These are phyloP conservation scores for Penicillium malachiteum DNA, from an alignment of 495 filamentous ascomycete species.

Conservation along the genomic window DNA sequence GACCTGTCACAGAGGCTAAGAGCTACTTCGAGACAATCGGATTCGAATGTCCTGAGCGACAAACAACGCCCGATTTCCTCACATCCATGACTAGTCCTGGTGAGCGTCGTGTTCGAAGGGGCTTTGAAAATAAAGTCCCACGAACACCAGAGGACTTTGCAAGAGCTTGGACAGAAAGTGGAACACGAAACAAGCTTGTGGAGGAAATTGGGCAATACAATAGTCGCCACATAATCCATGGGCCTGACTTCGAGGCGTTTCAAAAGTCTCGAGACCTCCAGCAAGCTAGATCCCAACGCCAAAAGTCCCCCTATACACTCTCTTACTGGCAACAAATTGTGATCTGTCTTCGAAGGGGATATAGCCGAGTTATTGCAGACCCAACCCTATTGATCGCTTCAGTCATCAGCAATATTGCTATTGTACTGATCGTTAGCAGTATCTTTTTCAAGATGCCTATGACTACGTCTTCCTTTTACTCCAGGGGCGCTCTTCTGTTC, in stretches of 20 bases:
- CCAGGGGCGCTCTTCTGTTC: constrained; percentile 76
- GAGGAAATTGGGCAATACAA: constrained; percentile 72
- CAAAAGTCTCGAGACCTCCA: constrained; percentile 60
- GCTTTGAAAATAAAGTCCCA: constrained; percentile 65
- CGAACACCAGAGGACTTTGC: constrained; percentile 80
- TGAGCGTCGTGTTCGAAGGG: constrained; percentile 62
- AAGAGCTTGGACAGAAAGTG: constrained; percentile 67
- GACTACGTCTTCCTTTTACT: constrained; percentile 69
- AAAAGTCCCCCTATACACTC: constrained; percentile 73
- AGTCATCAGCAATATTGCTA: constrained; percentile 69
- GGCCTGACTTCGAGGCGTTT: constrained; percentile 66
- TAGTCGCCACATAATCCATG: constrained; percentile 57
- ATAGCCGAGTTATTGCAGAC: constrained; percentile 65
- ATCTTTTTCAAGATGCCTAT: constrained; percentile 75
- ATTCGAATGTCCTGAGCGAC: constrained; percentile 70
- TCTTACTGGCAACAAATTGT: constrained; percentile 68
- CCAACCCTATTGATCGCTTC: constrained; percentile 65
- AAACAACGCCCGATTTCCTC: constrained; percentile 76
- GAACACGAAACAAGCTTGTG: constrained; percentile 62
- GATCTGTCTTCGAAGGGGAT: constrained; percentile 74
- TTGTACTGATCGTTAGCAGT: constrained; percentile 75
- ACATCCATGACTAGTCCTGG: constrained; percentile 73
- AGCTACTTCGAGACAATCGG: constrained; percentile 72
- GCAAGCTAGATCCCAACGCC: constrained; percentile 53
- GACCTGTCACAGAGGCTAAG: constrained; percentile 58